Percentiles rank a stretch among this genome's conserved stretches.
Evolutionary conservation across 148 eudicot species (phyloP).

Genomic region (Oxyria digyna): DNA sequence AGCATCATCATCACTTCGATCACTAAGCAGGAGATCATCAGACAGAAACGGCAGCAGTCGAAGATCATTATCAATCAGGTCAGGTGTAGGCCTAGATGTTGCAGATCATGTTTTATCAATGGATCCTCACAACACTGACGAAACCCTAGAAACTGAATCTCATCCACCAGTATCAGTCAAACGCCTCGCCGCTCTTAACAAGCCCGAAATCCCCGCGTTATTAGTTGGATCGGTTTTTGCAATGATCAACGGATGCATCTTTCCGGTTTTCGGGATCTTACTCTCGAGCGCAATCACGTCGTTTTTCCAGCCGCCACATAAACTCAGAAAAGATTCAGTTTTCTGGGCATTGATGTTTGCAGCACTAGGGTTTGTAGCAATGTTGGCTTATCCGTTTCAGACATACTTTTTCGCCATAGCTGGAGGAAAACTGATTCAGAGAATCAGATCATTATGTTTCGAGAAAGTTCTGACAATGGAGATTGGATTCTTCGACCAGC

Average conservation of each 20-base stretch:
- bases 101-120: not conserved
- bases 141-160: constrained; percentile 15
- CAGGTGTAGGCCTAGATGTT: constrained; percentile 5
- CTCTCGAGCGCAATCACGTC: constrained; percentile 20
- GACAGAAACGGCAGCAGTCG: not conserved
- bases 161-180: constrained; percentile 32
- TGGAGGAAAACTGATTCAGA: constrained; percentile 37
- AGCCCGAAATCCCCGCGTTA: constrained; percentile 41
- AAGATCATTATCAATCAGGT: constrained; percentile 3
- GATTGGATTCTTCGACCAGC: constrained; percentile 70
- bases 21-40: constrained; percentile 8
- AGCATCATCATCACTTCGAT: constrained; percentile 2
- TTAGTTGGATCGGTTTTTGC: constrained; percentile 34
- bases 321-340: constrained; percentile 19
- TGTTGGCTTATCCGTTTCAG: constrained; percentile 20
- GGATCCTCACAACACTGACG: not conserved
- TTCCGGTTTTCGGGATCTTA: constrained; percentile 26
- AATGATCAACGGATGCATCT: constrained; percentile 21
- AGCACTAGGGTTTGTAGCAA: constrained; percentile 21
- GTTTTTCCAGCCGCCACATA: constrained; percentile 19
- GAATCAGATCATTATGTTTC: constrained; percentile 27
- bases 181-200: constrained; percentile 47
- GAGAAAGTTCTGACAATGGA: constrained; percentile 69
- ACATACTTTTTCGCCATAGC: constrained; percentile 40
- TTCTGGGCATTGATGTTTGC: constrained; percentile 22